Percentiles rank a stretch among this genome's conserved stretches.
Conservation (phyloP, 2,329 filamentous ascomycete species). For the Dactylellina cionopaga region DNA sequence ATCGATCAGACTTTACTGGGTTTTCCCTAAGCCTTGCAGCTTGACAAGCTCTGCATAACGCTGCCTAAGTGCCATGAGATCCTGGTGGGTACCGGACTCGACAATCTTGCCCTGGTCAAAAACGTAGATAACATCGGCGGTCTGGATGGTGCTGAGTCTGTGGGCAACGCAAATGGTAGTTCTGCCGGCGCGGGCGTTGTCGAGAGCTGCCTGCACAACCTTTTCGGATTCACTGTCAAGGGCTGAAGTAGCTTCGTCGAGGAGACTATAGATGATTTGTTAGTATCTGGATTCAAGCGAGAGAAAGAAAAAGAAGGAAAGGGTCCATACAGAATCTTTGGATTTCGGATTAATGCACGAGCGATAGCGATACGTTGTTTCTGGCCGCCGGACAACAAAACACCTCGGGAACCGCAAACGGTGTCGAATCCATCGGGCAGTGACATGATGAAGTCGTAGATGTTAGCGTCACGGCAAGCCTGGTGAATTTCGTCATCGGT, state of each 20-base stretch:
- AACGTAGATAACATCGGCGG: constrained; percentile 95
- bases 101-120: constrained; percentile 89
- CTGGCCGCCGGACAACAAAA: constrained; percentile 86
- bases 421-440: constrained; percentile 80
- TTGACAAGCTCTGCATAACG: constrained; percentile 82
- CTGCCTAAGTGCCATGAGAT: constrained; percentile 75
- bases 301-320: constrained; percentile 63
- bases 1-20: no score
- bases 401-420: constrained; percentile 85
- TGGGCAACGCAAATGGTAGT: constrained; percentile 96
- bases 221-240: constrained; percentile 81
- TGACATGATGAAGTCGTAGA: constrained; percentile 81
- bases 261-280: constrained; percentile 62
- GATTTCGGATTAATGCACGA: constrained; percentile 86
- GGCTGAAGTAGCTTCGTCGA: constrained; percentile 71
- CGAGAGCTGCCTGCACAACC: constrained; percentile 81
- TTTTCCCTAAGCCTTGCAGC: constrained; percentile 78
- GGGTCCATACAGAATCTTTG: constrained; percentile 77
- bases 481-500: constrained; percentile 77
- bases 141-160: constrained; percentile 87
- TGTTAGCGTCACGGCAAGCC: constrained; percentile 89
- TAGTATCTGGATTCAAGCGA: constrained; percentile 67
- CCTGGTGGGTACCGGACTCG: constrained; percentile 81
- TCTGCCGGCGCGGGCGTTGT: constrained; percentile 78
- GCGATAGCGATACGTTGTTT: constrained; percentile 96